phyloP scores from a whole-genome alignment of 1,284 basidiomycete genomes.

The Marasmius tenuissimus region DNA sequence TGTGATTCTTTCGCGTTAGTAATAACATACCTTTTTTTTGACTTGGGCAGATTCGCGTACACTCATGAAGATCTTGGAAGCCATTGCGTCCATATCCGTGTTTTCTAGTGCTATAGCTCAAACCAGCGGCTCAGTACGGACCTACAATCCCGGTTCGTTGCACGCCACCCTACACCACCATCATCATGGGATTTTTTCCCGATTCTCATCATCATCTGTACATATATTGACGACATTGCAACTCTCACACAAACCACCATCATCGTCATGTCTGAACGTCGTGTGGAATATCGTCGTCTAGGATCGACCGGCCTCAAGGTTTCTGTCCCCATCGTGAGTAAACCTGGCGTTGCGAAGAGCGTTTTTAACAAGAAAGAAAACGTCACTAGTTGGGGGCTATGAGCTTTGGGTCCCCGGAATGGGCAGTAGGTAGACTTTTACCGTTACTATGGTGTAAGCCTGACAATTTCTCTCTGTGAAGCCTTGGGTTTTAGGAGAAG shows the following conservation, averaged over 20 bases:
- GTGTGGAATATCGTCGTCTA: conserved; percentile 18
- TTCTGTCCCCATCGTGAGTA: conserved; percentile 37
- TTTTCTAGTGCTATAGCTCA: too few relatives aligned
- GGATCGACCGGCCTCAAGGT: conserved; percentile 43
- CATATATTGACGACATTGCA: too few relatives aligned
- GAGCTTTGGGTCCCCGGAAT: conserved; percentile 33
- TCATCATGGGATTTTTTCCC: too few relatives aligned
- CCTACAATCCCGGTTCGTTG: too few relatives aligned
- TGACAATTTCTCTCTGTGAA: conserved; percentile 7
- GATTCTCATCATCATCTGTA: too few relatives aligned
- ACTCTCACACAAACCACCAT: neutral
- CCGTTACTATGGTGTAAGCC: neutral
- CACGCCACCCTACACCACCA: too few relatives aligned
- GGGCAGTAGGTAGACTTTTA: conserved; percentile 21
- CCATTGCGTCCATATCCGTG: too few relatives aligned
- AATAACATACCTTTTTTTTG: too few relatives aligned
- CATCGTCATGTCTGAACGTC: neutral
- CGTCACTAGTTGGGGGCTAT: conserved; percentile 35
- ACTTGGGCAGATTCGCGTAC: too few relatives aligned
- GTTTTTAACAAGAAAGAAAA: neutral
- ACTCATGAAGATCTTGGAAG: too few relatives aligned
- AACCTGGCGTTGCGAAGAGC: neutral
- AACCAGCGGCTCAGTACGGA: too few relatives aligned
- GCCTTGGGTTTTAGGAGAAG: conserved; percentile 38
- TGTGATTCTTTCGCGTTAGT: too few relatives aligned